Conservation (phyloP, 139 green algal species). For the Desmodesmus armatus region DNA sequence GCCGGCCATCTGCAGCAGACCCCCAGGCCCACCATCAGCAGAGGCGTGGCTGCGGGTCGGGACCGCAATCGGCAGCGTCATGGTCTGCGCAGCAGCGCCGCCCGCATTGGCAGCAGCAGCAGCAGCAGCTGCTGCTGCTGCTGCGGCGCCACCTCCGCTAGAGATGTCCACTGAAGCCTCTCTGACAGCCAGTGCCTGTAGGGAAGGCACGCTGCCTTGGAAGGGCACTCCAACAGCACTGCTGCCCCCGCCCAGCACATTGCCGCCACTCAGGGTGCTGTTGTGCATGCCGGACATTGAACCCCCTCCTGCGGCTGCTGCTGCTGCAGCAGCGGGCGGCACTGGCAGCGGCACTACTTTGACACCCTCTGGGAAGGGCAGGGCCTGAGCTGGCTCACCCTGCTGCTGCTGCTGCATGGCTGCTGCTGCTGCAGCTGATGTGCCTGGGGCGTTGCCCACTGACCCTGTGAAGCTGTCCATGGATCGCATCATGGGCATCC, state of each 20-base stretch:
- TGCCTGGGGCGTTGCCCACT: neutral
- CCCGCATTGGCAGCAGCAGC: neutral
- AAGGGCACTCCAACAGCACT: neutral
- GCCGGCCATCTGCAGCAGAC: too few species aligned
- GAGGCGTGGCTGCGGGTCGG: neutral
- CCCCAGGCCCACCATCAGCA: too few species aligned
- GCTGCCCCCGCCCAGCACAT: too few species aligned
- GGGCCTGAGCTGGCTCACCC: neutral
- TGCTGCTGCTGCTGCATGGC: neutral
- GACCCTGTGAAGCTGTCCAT: conserved; percentile 33
- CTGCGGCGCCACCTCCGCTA: neutral
- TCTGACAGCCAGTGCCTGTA: conserved; percentile 22
- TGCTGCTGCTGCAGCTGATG: conserved; percentile 9
- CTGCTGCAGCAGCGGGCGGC: neutral
- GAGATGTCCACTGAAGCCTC: conserved; percentile 25
- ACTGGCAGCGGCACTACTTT: neutral
- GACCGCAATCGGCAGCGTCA: neutral
- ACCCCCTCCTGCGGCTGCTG: conserved; percentile 26
- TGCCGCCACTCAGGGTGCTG: neutral
- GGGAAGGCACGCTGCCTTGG: neutral
- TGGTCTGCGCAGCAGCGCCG: neutral
- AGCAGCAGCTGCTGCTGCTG: neutral
- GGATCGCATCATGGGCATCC: neutral
- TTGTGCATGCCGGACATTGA: neutral
- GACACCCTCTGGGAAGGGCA: neutral